Conservation (phyloP, 2,329 filamentous ascomycete genomes). For the Fusarium transvaalense region DNA sequence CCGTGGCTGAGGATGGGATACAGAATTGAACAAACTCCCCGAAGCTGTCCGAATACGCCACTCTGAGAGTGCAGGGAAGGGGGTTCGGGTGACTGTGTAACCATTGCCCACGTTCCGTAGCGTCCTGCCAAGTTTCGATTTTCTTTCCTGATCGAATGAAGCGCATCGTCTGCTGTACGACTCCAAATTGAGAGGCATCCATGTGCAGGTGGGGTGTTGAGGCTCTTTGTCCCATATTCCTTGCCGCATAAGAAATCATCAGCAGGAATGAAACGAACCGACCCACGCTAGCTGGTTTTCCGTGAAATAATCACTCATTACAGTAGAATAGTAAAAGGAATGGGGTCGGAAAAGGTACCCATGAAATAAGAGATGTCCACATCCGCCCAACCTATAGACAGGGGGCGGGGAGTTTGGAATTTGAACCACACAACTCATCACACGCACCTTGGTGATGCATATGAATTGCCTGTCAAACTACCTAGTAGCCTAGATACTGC, state of each 20-base stretch:
- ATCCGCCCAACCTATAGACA: constrained; percentile 29
- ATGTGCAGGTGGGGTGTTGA: constrained; percentile 30
- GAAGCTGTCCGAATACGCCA: constrained; percentile 28
- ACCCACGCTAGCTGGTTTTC: constrained; percentile 17
- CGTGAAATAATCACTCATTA: constrained; percentile 35
- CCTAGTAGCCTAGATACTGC: background rate
- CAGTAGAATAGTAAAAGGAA: constrained; percentile 9
- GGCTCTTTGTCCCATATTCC: constrained; percentile 17
- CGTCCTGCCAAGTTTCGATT: constrained; percentile 19
- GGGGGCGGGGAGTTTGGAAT: constrained; percentile 41
- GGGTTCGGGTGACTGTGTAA: constrained; percentile 11
- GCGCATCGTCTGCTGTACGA: constrained; percentile 3
- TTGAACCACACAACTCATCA: constrained; percentile 5
- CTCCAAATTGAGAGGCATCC: constrained; percentile 10
- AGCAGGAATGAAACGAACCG: constrained; percentile 9
- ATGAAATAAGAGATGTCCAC: constrained; percentile 34
- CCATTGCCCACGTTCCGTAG: constrained; percentile 24
- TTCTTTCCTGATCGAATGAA: constrained; percentile 13
- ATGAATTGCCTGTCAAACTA: background rate
- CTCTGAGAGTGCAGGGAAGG: constrained; percentile 7
- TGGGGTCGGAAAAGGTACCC: constrained; percentile 18
- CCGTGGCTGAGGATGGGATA: background rate
- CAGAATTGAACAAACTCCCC: constrained; percentile 35
- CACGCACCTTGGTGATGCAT: background rate
- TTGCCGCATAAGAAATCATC: constrained; percentile 20